A percentile compares a stretch with the other conserved stretches of the same genome.
Evolutionary conservation across 129 eudicot species (phyloP).

Genomic region (Pittosporum tobira): DNA sequence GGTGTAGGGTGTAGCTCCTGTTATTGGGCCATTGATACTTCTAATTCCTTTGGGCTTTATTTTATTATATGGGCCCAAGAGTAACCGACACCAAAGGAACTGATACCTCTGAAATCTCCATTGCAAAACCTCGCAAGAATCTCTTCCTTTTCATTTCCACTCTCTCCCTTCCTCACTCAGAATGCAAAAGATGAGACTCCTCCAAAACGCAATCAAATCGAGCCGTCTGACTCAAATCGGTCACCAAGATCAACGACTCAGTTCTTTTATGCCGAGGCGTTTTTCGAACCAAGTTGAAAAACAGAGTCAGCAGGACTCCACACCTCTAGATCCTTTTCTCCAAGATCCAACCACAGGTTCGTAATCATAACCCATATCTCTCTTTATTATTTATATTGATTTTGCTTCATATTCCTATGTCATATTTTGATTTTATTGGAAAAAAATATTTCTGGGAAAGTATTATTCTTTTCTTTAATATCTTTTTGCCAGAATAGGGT

Average conservation of each 20-base stretch:
- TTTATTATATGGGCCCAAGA: no score
- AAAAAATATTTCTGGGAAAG: neutral
- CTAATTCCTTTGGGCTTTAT: no score
- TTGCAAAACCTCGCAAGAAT: no score
- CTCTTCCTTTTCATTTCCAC: neutral
- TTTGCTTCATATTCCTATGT: neutral
- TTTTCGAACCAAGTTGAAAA: conserved; percentile 40
- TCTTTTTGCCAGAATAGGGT: neutral
- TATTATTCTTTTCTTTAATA: neutral
- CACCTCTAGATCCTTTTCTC: conserved; percentile 20
- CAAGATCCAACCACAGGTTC: conserved; percentile 30
- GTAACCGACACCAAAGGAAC: no score
- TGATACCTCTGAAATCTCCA: neutral
- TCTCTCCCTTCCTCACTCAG: neutral
- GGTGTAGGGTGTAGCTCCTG: no score
- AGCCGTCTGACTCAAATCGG: conserved; percentile 19
- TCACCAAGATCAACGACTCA: conserved; percentile 24
- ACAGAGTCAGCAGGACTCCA: conserved; percentile 21
- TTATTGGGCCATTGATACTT: no score
- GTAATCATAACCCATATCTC: neutral
- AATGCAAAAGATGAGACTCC: conserved; percentile 28
- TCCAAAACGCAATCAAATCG: conserved; percentile 35
- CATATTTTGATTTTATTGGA: no score
- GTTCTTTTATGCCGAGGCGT: conserved; percentile 18
- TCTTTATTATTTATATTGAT: neutral